Percentiles rank a stretch among this genome's conserved stretches.
Conservation (phyloP, 2,329 filamentous ascomycete species). For the Stagonosporopsis rhizophila region DNA sequence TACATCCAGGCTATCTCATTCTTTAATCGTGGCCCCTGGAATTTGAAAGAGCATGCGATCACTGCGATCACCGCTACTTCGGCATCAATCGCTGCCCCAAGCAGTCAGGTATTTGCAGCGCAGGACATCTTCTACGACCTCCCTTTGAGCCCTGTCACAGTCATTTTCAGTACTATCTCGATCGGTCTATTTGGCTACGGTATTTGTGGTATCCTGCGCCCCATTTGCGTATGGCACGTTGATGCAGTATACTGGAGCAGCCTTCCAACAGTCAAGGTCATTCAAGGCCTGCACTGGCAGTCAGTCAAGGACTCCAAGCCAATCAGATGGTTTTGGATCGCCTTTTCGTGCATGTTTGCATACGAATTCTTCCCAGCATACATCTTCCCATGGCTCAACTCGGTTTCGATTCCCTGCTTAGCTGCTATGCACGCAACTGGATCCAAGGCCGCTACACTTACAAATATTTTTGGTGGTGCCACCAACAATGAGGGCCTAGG, state of each 20-base stretch:
- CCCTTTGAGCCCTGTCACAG: conserved; percentile 19
- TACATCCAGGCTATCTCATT: conserved; percentile 24
- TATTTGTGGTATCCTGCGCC: conserved; percentile 24
- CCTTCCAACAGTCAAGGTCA: conserved; percentile 25
- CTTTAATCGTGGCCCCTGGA: conserved; percentile 24
- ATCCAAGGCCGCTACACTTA: conserved; percentile 19
- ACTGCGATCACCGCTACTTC: conserved; percentile 25
- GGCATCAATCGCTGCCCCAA: conserved; percentile 24
- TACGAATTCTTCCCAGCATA: conserved; percentile 28
- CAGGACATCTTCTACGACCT: conserved; percentile 23
- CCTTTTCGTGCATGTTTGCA: conserved; percentile 24
- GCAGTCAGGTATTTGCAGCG: conserved; percentile 24
- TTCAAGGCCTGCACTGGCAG: conserved; percentile 27
- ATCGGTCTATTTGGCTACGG: conserved; percentile 26
- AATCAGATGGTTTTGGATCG: conserved; percentile 26
- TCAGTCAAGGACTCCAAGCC: conserved; percentile 25
- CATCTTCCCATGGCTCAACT: conserved; percentile 28
- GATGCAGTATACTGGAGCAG: conserved; percentile 28
- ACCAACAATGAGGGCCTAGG: conserved; percentile 25
- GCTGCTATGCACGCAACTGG: conserved; percentile 25
- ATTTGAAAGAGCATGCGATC: conserved; percentile 23
- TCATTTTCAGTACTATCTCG: conserved; percentile 26
- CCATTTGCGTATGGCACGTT: conserved; percentile 26
- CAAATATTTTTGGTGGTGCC: conserved; percentile 24
- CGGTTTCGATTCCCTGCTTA: conserved; percentile 24